Evolutionary conservation across 1,284 basidiomycete species (phyloP).

Genomic region (Moniliophthora roreri): DNA sequence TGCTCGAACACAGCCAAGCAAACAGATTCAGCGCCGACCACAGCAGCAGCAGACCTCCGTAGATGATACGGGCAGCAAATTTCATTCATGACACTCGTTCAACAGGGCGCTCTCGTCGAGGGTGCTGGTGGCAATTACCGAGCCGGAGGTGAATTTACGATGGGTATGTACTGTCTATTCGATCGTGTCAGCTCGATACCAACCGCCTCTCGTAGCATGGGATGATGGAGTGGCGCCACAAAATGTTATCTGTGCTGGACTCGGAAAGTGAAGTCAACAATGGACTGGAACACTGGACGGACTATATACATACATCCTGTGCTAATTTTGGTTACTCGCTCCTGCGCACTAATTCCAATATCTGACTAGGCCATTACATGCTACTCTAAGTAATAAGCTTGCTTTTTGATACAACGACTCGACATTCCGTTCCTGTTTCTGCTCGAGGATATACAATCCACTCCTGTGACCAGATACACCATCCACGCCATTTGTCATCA

Average conservation of each 20-base stretch:
- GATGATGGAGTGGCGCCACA: constrained; percentile 51
- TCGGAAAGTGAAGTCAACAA: constrained; percentile 40
- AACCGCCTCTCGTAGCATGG: constrained; percentile 41
- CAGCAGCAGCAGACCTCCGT: constrained; percentile 33
- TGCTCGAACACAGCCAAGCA: constrained; percentile 22
- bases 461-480: too few relatives aligned
- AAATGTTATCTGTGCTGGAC: constrained; percentile 39
- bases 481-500: too few relatives aligned
- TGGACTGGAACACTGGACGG: too few relatives aligned
- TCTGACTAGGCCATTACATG: too few relatives aligned
- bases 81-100: constrained; percentile 58
- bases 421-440: too few relatives aligned
- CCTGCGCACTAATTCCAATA: too few relatives aligned
- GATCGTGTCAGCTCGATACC: neutral
- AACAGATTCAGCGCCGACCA: constrained; percentile 8
- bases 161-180: constrained; percentile 29
- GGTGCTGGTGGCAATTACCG: constrained; percentile 41
- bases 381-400: too few relatives aligned
- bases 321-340: too few relatives aligned
- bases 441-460: too few relatives aligned
- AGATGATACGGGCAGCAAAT: constrained; percentile 48
- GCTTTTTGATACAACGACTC: too few relatives aligned
- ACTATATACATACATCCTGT: too few relatives aligned
- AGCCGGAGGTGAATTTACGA: constrained; percentile 43
- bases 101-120: constrained; percentile 55